Base-by-base conservation (phyloP, 169 alveolate species). In the Plasmodium ovale region DNA sequence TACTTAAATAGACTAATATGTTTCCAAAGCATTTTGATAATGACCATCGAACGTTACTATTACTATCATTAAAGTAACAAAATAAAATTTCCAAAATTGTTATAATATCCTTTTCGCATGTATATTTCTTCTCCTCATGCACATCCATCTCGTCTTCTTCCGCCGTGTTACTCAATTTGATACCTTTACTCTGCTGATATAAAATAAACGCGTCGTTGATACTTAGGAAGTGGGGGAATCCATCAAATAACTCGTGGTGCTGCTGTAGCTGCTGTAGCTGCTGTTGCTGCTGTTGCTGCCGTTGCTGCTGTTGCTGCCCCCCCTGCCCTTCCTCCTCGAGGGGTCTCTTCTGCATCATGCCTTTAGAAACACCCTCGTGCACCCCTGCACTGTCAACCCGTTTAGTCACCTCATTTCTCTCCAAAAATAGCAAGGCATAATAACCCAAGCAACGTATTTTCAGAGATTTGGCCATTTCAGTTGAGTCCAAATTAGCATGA, bases 1-100 rank as follows among this genome's bases (percentile, higher is more conserved):
- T 5, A 54, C 35, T 79, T 37, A 79, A 56, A 64, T 62, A 68
- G 19, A 68, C 49, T 65, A 79, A 62, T 33, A 79, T 79, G 6
- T 60, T 79, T 16, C 89, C 89, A 51, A 79, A 79, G 33, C 89
- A 62, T 62, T 79, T 79, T 35, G 89, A 79, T 14, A 64, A 53
- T 39, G 82, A 79, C 89, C 89, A 79, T 54, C 89, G 42, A 64
- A 79, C 29, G 37, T 60, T 16, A 37, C 60, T 79, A 64, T 58
- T 79, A 60, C 56, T 79, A 68, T 79, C 79, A 42, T 79, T 79
- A 44, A 79, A 79, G 49, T 79, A 79, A n/a, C 14, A 62, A 33
- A 79, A 44, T 3, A 79, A 54, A 6, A 79, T 51, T 25, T 79
- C 42, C 6, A 79, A 19, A 37, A 79, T 79, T 62, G 25, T 42